Base-by-base conservation (phyloP, 768 basidiomycete genomes). In the Cubamyces sp. region DNA sequence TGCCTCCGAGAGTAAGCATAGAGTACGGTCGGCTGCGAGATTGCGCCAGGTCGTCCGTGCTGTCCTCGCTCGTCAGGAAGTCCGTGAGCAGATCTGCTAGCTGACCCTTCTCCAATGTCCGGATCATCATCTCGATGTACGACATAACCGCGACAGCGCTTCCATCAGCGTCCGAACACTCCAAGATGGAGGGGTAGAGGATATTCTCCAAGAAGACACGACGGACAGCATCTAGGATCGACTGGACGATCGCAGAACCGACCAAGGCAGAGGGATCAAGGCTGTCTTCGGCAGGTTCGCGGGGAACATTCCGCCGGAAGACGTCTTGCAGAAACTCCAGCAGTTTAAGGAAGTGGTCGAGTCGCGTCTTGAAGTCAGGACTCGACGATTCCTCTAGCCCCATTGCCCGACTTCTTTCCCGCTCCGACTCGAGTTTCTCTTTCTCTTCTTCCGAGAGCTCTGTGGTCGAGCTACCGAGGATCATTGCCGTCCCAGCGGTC, bases 131-230 rank as follows among this genome's bases (percentile, higher is more conserved):
- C 66, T 97, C 94, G 65, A 98, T 87, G 71, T 98, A 98, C 16
- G 91, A 93, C 84, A 98, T 87, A 57, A 98, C 95, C 11, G 96
- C 95, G 1, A 97, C 90, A 0, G 95, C 92, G 64, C 94, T 96
- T n/a, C 96, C 96, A 72, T 98, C 96, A 5, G 81, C 71, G 62
- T 93, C 92, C 0, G 95, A 95, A 74, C 94, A 96, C 71, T 98
- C 96, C 50, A 97, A 80, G 53, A 98, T 85, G 11, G 94, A 92
- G 0, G 96, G 92, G 72, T 96, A 96, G 30, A 98, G 77, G 21
- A 98, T 89, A 68, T 94, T 96, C 75, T 96, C 91, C 4, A 98
- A 80, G 77, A 98, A 98, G 57, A 92, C 90, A 19, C 85, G 81
- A 39, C 91, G 86, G 11, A 97, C 84, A 16, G 93, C 88, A 62